A percentile compares a stretch with the other conserved stretches of the same genome.
These are phyloP conservation scores for Heimioporus sp. DNA, from an alignment of 768 basidiomycete genomes.

Conservation along the genomic window DNA sequence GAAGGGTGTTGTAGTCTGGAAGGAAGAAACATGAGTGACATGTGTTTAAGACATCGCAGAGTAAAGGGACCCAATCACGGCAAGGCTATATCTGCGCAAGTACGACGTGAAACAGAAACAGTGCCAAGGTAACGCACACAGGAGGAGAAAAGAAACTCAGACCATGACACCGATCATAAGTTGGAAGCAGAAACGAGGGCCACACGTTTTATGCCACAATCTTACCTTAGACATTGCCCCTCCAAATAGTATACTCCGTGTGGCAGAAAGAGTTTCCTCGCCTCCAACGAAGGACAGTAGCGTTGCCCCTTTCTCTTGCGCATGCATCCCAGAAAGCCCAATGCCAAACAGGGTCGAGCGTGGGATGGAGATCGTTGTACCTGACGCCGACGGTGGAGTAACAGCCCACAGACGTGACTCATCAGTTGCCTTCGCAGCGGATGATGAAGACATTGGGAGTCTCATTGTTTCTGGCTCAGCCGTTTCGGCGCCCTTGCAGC, in stretches of 20 bases:
- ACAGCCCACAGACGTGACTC: constrained; percentile 23
- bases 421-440: not conserved
- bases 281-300: not conserved
- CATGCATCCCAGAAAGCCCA: constrained; percentile 3
- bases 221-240: constrained; percentile 13
- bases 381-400: constrained; percentile 1
- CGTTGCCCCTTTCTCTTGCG: not conserved
- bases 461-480: constrained; percentile 5
- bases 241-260: constrained; percentile 49
- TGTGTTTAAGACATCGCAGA: not conserved
- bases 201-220: constrained; percentile 5
- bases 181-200: constrained; percentile 4
- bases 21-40: constrained; percentile 9
- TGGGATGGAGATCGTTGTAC: constrained; percentile 11
- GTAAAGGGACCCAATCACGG: constrained; percentile 8
- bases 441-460: constrained; percentile 9
- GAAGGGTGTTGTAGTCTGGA: constrained; percentile 4
- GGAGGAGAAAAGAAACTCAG: not conserved
- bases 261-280: constrained; percentile 19
- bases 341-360: constrained; percentile 26
- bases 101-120: not conserved
- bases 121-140: not conserved
- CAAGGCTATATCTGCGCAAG: constrained; percentile 10
- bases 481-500: not conserved
- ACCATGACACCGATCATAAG: not conserved